A percentile compares a stretch with the other conserved stretches of the same genome.
Evolutionary conservation across 2,329 filamentous ascomycete genomes (phyloP).

Genomic region (Aspergillus ibericus): DNA sequence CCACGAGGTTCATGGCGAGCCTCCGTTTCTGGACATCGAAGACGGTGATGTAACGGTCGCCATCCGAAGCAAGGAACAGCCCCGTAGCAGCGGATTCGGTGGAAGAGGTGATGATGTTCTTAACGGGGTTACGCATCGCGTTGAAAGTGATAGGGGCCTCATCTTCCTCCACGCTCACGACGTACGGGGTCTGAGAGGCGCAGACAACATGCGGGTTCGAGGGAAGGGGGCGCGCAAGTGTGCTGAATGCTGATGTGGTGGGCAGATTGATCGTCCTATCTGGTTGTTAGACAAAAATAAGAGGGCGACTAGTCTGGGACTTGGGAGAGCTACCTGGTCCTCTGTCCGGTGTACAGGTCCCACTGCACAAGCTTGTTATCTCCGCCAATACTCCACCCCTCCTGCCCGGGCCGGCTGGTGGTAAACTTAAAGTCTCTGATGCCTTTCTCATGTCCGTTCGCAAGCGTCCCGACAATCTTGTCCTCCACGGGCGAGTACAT

Average conservation of each 20-base stretch:
- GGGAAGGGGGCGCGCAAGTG: conserved; percentile 43
- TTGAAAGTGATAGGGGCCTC: conserved; percentile 45
- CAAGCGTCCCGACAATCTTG: conserved; percentile 46
- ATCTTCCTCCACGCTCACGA: conserved; percentile 45
- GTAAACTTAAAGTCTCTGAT: conserved; percentile 55
- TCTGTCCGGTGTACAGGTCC: conserved; percentile 48
- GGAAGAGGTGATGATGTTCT: conserved; percentile 47
- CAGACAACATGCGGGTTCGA: conserved; percentile 48
- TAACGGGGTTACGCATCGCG: conserved; percentile 52
- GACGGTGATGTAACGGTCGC: conserved; percentile 52
- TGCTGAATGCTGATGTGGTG: conserved; percentile 38
- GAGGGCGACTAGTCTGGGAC: neutral
- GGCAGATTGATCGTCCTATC: conserved; percentile 46
- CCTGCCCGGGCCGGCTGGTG: conserved; percentile 35
- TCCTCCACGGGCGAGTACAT: conserved; percentile 53
- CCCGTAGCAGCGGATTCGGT: conserved; percentile 34
- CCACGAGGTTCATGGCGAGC: conserved; percentile 50
- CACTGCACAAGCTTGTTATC: conserved; percentile 55
- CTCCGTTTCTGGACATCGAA: conserved; percentile 47
- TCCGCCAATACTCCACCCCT: conserved; percentile 56
- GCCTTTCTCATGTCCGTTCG: conserved; percentile 49
- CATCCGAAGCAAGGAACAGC: conserved; percentile 51
- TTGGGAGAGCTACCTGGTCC: conserved; percentile 40
- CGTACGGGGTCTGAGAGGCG: conserved; percentile 51
- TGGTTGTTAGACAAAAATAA: conserved; percentile 17